A percentile compares a stretch with the other conserved stretches of the same genome.
These are phyloP conservation scores for Heterobasidion irregulare DNA, from an alignment of 1,284 basidiomycete genomes.

Conservation along the genomic window DNA sequence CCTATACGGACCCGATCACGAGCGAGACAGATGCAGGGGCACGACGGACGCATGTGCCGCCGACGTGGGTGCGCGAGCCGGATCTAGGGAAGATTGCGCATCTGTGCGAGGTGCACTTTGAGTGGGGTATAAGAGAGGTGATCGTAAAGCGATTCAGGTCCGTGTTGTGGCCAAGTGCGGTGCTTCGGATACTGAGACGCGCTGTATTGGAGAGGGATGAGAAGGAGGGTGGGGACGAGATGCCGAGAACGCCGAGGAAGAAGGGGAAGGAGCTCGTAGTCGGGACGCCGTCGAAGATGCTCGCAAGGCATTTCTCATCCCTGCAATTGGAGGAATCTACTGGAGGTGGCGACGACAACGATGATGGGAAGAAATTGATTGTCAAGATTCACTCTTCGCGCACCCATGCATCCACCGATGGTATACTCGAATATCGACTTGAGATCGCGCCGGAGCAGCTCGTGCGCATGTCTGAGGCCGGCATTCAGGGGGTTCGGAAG, in stretches of 20 bases:
- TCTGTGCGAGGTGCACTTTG: constrained; percentile 80
- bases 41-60: constrained; percentile 21
- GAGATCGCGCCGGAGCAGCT: constrained; percentile 60
- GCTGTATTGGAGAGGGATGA: constrained; percentile 1
- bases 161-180: constrained; percentile 63
- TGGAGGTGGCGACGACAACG: constrained; percentile 17
- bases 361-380: constrained; percentile 27
- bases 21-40: constrained; percentile 44
- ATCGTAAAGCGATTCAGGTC: constrained; percentile 76
- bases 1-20: constrained; percentile 72
- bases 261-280: neutral
- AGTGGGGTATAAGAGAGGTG: constrained; percentile 78
- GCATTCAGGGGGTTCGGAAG: constrained; percentile 52
- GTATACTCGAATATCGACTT: constrained; percentile 63
- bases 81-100: constrained; percentile 66
- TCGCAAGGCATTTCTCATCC: constrained; percentile 40
- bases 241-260: neutral
- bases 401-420: constrained; percentile 59
- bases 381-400: constrained; percentile 37
- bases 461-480: constrained; percentile 52
- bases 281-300: constrained; percentile 44
- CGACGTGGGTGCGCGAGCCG: constrained; percentile 56
- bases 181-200: constrained; percentile 52
- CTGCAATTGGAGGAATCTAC: constrained; percentile 21
- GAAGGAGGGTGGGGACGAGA: neutral